A percentile compares a stretch with the other conserved stretches of the same genome.
Conservation (phyloP, 345 rosid genomes). For the Lepidium aucheri region DNA sequence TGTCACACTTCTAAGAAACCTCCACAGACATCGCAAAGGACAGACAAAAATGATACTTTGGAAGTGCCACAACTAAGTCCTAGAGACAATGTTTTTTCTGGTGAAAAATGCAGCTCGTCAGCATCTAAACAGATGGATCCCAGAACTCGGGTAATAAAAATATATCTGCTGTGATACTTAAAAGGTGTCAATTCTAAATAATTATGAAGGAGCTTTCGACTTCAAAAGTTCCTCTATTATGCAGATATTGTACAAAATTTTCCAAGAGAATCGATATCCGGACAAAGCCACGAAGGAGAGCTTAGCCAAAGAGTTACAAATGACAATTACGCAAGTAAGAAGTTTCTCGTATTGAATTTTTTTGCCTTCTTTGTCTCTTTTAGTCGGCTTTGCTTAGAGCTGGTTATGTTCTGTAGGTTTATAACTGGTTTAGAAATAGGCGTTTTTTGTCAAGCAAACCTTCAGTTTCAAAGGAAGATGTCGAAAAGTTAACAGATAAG, state of each 20-base stretch:
- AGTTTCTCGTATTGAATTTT: background rate
- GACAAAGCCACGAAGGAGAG: slow-evolving; percentile 48
- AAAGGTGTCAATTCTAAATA: background rate
- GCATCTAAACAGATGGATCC: slow-evolving; percentile 5
- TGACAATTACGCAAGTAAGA: slow-evolving; percentile 58
- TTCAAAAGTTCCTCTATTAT: background rate
- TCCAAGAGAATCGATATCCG: slow-evolving; percentile 65
- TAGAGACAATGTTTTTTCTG: slow-evolving; percentile 5
- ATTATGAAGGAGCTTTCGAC: background rate
- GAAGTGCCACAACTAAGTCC: slow-evolving; percentile 3
- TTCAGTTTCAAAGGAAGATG: slow-evolving; percentile 18
- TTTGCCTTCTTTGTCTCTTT: background rate
- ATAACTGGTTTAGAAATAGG: slow-evolving; percentile 72
- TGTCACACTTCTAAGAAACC: slow-evolving; percentile 21
- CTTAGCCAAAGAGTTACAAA: slow-evolving; percentile 53
- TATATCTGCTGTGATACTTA: background rate
- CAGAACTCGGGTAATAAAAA: slow-evolving; percentile 46
- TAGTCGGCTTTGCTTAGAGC: background rate
- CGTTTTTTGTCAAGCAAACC: slow-evolving; percentile 35
- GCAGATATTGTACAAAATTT: slow-evolving; percentile 55
- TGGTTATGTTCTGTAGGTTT: slow-evolving; percentile 41
- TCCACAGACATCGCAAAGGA: slow-evolving; percentile 17
- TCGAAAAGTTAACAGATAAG: background rate
- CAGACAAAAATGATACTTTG: background rate
- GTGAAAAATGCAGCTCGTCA: slow-evolving; percentile 6